Evolutionary conservation across 2,329 filamentous ascomycete species (phyloP), one percentile per base, ranked within the genome.

Genomic region (Pseudocercospora eumusae): DNA sequence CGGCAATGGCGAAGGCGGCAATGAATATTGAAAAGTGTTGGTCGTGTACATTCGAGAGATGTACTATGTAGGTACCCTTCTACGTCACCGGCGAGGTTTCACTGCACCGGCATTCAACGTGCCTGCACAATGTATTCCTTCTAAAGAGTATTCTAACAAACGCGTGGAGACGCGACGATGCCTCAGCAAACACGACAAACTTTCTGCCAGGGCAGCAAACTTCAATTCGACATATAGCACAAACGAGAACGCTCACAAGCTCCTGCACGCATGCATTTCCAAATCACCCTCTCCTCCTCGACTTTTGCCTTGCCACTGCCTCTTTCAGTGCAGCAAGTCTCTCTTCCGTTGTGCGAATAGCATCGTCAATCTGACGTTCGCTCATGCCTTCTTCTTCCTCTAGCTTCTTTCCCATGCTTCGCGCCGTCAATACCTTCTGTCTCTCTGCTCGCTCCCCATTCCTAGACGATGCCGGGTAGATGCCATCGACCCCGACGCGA

Each of bases 311-410:
- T 65, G 85, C 83, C 56, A 93, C 82, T 28, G 91, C 89, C 45
- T 84, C 83, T 76, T 93, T 93, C 65, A 99, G 78, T 45, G 89
- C 85, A 59, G 84, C 83, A 31, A 99, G 79, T 71, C 91, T 89
- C 79, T 96, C 89, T 74, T 97, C 91, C 2, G 93, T 97, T 28
- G 96, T 85, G 58, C 85, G 81, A 63, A 97, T 93, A 20, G 92
- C 90, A 78, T 96, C 74, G 44, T 86, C 83, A 47, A 99, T 79
- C 73, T 91, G 89, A 79, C 96, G 88, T 73, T 96, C 91, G 2
- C 92, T 96, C 56, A 96, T 86, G 57, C 85, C 82, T 67, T 84
- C 82, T 61, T 84, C 84, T 23, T 84, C 79, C n/a, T n/a, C n/a
- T 31, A 75, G 53, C 64, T 66, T 69, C 64, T 71, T 63, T 15